Conservation (phyloP, 768 basidiomycete species). For the Albatrellus ellisii region DNA sequence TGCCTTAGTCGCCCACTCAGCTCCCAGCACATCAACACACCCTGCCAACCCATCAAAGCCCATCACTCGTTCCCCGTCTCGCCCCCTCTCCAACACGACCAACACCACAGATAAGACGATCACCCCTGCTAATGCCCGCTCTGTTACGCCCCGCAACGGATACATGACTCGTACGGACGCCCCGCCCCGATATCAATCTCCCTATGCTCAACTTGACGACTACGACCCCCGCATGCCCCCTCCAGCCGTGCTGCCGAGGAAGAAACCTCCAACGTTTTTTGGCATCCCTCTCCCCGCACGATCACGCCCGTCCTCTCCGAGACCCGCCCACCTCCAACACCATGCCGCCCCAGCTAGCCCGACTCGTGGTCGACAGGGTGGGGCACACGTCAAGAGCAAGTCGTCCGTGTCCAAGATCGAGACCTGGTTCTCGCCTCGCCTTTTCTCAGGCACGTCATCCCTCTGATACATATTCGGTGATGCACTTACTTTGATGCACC, state of each 20-base stretch:
- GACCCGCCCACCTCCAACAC: slow-evolving; percentile 17
- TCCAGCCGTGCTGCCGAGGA: slow-evolving; percentile 15
- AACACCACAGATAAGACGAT: slow-evolving; percentile 48
- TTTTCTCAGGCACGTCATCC: too few species aligned
- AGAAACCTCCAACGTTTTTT: slow-evolving; percentile 34
- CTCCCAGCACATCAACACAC: slow-evolving; percentile 4
- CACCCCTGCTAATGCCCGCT: slow-evolving; percentile 24
- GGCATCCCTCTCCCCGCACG: slow-evolving; percentile 23
- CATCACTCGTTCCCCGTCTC: slow-evolving; percentile 32
- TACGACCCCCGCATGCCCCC: slow-evolving; percentile 13
- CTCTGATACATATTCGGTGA: too few species aligned
- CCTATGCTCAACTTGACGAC: slow-evolving; percentile 5
- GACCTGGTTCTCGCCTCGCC: background rate
- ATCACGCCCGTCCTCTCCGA: slow-evolving; percentile 5
- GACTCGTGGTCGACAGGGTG: background rate
- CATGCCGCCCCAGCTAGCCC: slow-evolving; percentile 4
- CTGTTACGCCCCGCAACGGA: slow-evolving; percentile 7
- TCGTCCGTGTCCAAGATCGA: background rate
- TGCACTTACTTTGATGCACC: too few species aligned
- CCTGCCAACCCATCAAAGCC: slow-evolving; percentile 30
- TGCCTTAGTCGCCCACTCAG: slow-evolving; percentile 13
- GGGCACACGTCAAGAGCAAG: background rate
- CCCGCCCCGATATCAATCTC: slow-evolving; percentile 2
- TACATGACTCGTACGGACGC: background rate
- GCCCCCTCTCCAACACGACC: slow-evolving; percentile 55